Evolutionary conservation across 2,329 filamentous ascomycete species (phyloP).

Genomic region (Eurotiales sp.): DNA sequence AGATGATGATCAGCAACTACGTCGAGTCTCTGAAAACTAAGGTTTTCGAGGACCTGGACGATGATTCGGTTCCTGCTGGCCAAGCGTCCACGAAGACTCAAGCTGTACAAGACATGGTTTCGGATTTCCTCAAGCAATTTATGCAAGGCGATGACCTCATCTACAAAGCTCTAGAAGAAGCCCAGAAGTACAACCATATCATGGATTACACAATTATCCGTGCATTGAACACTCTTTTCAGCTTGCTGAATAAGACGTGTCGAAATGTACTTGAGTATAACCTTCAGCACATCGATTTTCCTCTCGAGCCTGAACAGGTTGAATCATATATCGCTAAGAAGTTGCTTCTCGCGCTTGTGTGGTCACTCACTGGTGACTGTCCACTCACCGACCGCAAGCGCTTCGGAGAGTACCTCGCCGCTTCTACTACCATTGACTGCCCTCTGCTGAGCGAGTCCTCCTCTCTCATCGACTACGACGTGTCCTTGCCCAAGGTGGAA

Average conservation of each 20-base stretch:
- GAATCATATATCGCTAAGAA: conserved; percentile 92
- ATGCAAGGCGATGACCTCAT: conserved; percentile 79
- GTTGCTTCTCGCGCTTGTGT: conserved; percentile 84
- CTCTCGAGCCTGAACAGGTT: conserved; percentile 82
- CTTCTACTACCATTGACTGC: conserved; percentile 79
- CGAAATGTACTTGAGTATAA: conserved; percentile 95
- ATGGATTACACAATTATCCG: conserved; percentile 96
- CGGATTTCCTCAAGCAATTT: conserved; percentile 71
- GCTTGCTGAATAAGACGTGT: conserved; percentile 88
- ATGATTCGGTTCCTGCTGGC: conserved; percentile 75
- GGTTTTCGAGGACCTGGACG: conserved; percentile 91
- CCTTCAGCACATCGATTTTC: conserved; percentile 87
- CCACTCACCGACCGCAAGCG: conserved; percentile 79
- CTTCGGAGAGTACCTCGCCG: conserved; percentile 81
- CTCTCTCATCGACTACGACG: conserved; percentile 94
- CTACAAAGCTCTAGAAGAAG: conserved; percentile 69
- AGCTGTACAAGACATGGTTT: conserved; percentile 72
- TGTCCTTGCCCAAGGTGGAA: conserved; percentile 77
- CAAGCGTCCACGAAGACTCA: conserved; percentile 75
- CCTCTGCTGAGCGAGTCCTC: conserved; percentile 72
- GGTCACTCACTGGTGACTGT: conserved; percentile 94
- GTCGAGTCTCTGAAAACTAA: conserved; percentile 76
- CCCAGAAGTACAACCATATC: conserved; percentile 81
- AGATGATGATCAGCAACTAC: conserved; percentile 91
- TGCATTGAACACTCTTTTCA: conserved; percentile 89